Conservation (phyloP, 345 rosid species). For the Psidium guajava region DNA sequence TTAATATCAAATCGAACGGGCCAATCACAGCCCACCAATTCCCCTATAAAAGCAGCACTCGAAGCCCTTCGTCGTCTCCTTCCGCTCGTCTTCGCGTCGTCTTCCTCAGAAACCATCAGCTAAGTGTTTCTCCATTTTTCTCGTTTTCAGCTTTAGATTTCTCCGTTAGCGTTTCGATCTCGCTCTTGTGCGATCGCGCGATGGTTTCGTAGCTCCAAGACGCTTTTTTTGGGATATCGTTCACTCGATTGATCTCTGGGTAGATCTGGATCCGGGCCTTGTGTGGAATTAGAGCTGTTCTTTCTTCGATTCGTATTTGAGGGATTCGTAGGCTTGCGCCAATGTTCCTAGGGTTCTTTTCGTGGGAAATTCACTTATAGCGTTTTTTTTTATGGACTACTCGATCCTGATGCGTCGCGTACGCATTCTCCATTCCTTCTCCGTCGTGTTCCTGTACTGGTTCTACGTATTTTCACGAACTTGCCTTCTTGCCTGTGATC, state of each 20-base stretch:
- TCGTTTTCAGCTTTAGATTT: background rate
- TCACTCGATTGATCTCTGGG: background rate
- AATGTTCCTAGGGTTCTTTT: background rate
- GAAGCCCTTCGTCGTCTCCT: fast-evolving
- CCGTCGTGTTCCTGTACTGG: conserved; percentile 90
- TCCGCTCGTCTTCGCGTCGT: background rate
- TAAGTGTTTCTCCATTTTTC: background rate
- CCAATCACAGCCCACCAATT: background rate
- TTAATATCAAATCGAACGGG: background rate
- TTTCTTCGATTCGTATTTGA: background rate
- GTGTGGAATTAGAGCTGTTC: background rate
- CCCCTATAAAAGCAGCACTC: background rate
- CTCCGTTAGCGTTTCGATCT: background rate
- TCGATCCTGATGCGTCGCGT: conserved; percentile 55
- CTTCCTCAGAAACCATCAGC: background rate
- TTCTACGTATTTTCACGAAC: conserved; percentile 74
- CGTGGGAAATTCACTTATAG: conserved; percentile 7
- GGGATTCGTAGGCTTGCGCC: background rate
- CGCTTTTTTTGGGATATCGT: background rate
- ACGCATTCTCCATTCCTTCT: conserved; percentile 76
- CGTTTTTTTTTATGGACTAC: conserved; percentile 33
- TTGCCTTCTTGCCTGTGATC: background rate
- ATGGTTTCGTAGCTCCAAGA: background rate
- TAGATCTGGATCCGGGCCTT: background rate
- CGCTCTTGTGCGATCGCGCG: background rate